These are phyloP conservation scores for Auricularia sp. DNA, from an alignment of 768 basidiomycete species.

Conservation along the genomic window DNA sequence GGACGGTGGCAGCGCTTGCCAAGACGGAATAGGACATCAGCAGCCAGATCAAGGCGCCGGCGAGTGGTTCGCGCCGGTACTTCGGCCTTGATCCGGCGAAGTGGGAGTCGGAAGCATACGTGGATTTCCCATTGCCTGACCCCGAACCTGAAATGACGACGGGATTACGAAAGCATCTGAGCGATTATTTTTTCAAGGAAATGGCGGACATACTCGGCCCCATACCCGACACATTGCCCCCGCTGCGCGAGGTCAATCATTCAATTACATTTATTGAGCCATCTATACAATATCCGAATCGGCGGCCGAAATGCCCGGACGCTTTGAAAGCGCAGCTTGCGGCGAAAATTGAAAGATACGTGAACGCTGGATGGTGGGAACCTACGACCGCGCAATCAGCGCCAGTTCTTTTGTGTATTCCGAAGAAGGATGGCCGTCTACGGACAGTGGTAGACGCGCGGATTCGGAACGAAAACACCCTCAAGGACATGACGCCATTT, in stretches of 20 bases:
- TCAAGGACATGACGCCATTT: constrained; percentile 30
- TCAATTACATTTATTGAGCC: constrained; percentile 31
- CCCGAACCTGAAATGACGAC: neutral
- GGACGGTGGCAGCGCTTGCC: neutral
- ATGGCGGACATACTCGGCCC: constrained; percentile 4
- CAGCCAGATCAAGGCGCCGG: neutral
- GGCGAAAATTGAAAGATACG: neutral
- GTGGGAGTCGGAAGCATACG: neutral
- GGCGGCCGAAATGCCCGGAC: neutral
- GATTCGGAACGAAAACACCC: constrained; percentile 32
- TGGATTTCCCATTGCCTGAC: neutral
- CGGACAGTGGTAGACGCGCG: constrained; percentile 26
- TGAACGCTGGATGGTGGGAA: neutral
- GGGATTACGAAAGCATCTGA: neutral
- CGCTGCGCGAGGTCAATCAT: constrained; percentile 31
- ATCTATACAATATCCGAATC: constrained; percentile 15
- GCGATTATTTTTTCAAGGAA: neutral
- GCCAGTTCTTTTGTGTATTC: neutral
- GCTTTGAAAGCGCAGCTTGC: neutral
- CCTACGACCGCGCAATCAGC: neutral
- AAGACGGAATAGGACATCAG: neutral
- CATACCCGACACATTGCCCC: constrained; percentile 22
- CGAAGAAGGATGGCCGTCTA: constrained; percentile 23
- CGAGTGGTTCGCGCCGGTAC: neutral
- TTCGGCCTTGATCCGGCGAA: neutral